Conservation (phyloP, 257 asterid species). For the Solanum commersonii region DNA sequence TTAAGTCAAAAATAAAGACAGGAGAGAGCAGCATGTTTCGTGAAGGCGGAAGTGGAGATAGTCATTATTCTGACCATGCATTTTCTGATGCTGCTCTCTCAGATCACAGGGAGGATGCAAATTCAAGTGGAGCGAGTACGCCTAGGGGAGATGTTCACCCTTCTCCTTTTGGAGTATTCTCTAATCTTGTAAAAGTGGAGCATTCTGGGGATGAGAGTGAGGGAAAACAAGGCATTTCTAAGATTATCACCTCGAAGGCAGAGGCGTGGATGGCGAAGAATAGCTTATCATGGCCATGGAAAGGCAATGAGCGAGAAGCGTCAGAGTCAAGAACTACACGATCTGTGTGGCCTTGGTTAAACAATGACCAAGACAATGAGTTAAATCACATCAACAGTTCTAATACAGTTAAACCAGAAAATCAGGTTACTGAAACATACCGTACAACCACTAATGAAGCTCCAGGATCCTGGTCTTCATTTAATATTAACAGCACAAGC, state of each 20-base stretch:
- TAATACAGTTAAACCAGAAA: slow-evolving; percentile 31
- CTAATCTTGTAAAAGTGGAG: slow-evolving; percentile 24
- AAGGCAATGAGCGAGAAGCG: slow-evolving; percentile 57
- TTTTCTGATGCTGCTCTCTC: slow-evolving; percentile 28
- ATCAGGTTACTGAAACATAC: slow-evolving; percentile 34
- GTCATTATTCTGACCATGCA: slow-evolving; percentile 60
- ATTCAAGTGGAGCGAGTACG: slow-evolving; percentile 82
- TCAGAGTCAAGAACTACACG: slow-evolving; percentile 48
- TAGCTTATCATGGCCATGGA: slow-evolving; percentile 77
- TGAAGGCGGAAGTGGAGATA: slow-evolving; percentile 68
- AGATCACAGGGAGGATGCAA: slow-evolving; percentile 71
- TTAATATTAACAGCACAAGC: slow-evolving; percentile 72
- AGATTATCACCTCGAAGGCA: slow-evolving; percentile 59
- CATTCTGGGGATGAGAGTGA: slow-evolving; percentile 65
- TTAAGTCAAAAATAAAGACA: slow-evolving; percentile 59
- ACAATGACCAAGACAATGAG: slow-evolving; percentile 55
- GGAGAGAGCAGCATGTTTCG: slow-evolving; percentile 35
- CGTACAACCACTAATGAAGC: slow-evolving; percentile 49
- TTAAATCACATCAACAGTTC: slow-evolving; percentile 22
- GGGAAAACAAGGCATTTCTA: slow-evolving; percentile 62
- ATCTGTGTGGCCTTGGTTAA: slow-evolving; percentile 69
- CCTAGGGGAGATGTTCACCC: slow-evolving; percentile 67
- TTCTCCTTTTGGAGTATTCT: slow-evolving; percentile 65
- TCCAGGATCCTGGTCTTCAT: slow-evolving; percentile 77
- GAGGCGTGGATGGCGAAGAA: slow-evolving; percentile 75